A percentile compares a stretch with the other conserved stretches of the same genome.
Evolutionary conservation across 768 basidiomycete species (phyloP).

Genomic region (Scleroderma citrinum): DNA sequence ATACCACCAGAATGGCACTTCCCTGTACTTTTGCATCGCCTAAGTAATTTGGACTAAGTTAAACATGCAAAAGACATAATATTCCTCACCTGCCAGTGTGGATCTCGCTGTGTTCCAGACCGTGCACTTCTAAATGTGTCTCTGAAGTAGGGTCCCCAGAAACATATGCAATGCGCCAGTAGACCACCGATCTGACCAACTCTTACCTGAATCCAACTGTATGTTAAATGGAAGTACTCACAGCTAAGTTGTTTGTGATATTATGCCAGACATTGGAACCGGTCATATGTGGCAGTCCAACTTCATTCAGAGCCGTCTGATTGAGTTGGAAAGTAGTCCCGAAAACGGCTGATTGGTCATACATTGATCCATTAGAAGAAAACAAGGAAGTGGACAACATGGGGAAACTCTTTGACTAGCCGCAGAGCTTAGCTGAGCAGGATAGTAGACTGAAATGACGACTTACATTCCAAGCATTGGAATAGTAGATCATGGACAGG

Average conservation of each 20-base stretch:
- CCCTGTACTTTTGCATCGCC: constrained; percentile 55
- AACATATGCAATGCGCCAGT: constrained; percentile 49
- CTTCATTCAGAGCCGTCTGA: constrained; percentile 43
- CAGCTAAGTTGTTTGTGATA: constrained; percentile 42
- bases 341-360: constrained; percentile 51
- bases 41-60: constrained; percentile 9
- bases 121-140: constrained; percentile 47
- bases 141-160: constrained; percentile 49
- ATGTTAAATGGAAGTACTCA: constrained; percentile 15
- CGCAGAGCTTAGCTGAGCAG: constrained; percentile 17
- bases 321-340: constrained; percentile 46
- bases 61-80: not conserved
- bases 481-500: constrained; percentile 54
- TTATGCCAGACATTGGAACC: constrained; percentile 51
- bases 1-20: constrained; percentile 63
- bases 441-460: not conserved
- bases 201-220: not conserved
- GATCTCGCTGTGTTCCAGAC: constrained; percentile 44
- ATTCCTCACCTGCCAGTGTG: constrained; percentile 43
- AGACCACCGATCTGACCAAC: constrained; percentile 50
- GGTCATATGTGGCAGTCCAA: constrained; percentile 44
- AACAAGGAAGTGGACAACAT: constrained; percentile 59
- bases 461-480: constrained; percentile 53
- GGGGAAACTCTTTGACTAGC: constrained; percentile 46
- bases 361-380: constrained; percentile 46